phyloP scores from a whole-genome alignment of 164 flowering plant species.

The Kingdonia uniflora region DNA sequence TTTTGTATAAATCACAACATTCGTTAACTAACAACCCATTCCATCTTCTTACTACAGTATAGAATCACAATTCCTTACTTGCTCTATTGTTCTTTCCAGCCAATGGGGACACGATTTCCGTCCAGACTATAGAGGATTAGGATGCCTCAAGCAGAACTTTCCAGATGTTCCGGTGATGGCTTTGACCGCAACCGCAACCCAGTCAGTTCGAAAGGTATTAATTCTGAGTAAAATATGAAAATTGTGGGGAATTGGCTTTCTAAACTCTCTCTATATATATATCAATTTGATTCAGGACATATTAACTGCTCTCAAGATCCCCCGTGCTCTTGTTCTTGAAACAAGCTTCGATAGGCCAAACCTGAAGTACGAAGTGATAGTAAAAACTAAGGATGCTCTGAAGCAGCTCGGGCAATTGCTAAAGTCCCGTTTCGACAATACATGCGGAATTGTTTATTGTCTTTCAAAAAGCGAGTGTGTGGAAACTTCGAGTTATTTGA shows the following conservation, averaged over 20 bases:
- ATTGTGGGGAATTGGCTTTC: not conserved
- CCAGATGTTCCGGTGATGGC: slow-evolving; percentile 89
- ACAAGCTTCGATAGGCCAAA: slow-evolving; percentile 97
- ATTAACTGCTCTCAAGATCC: slow-evolving; percentile 62
- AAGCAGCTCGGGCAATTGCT: slow-evolving; percentile 76
- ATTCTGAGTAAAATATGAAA: not conserved
- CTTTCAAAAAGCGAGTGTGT: slow-evolving; percentile 59
- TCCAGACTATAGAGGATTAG: slow-evolving; percentile 80
- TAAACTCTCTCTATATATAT: slow-evolving; percentile 1
- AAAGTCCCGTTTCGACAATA: slow-evolving; percentile 43
- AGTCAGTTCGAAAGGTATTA: slow-evolving; percentile 65
- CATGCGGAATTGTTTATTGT: no score
- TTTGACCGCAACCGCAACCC: slow-evolving; percentile 94
- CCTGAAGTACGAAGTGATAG: slow-evolving; percentile 80
- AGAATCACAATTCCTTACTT: not conserved
- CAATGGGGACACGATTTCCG: slow-evolving; percentile 99
- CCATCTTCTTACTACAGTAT: not conserved
- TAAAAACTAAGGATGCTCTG: slow-evolving; percentile 67
- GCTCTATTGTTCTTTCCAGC: slow-evolving; percentile 29
- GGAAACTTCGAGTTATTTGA: slow-evolving; percentile 73
- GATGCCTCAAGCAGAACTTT: slow-evolving; percentile 87
- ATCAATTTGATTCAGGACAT: slow-evolving; percentile 56
- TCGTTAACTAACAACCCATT: not conserved
- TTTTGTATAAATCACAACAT: no score
- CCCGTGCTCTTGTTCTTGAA: slow-evolving; percentile 74